Evolutionary conservation across 371 early-diverging fungal species (phyloP).

Genomic region (Mortierella sp.): DNA sequence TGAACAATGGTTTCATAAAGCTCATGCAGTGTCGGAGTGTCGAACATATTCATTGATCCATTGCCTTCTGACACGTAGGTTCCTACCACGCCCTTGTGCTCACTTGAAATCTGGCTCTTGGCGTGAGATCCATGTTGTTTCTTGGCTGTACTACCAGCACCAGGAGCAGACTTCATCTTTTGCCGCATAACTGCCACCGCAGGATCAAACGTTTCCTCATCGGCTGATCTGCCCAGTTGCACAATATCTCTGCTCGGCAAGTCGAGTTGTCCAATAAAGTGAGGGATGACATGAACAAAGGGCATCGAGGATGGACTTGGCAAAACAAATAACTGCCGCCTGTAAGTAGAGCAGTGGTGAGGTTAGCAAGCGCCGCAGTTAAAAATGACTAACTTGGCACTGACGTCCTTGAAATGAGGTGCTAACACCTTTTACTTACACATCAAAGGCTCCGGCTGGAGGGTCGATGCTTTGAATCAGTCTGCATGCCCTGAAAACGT

Average conservation of each 20-base stretch:
- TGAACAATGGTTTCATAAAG: constrained; percentile 21
- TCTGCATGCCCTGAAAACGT: constrained; percentile 38
- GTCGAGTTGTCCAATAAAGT: constrained; percentile 25
- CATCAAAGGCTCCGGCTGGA: constrained; percentile 24
- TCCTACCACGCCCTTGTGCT: background rate
- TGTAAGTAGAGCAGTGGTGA: background rate
- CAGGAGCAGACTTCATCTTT: constrained; percentile 6
- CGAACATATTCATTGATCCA: background rate
- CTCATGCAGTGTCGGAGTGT: constrained; percentile 18
- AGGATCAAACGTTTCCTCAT: constrained; percentile 24
- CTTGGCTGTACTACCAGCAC: background rate
- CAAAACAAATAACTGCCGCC: constrained; percentile 49
- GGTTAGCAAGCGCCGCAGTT: no score
- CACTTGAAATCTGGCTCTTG: background rate
- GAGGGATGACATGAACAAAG: constrained; percentile 44
- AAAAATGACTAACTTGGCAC: background rate
- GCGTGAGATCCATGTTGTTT: constrained; percentile 13
- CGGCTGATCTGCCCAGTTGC: no score
- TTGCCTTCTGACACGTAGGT: background rate
- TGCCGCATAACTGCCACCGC: constrained; percentile 29
- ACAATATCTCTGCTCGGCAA: no score
- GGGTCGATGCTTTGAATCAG: constrained; percentile 40
- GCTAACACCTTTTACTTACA: constrained; percentile 13
- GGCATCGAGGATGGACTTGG: constrained; percentile 37
- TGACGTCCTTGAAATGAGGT: no score